phyloP scores from a whole-genome alignment of 768 basidiomycete species.

The Lepiota venenata region DNA sequence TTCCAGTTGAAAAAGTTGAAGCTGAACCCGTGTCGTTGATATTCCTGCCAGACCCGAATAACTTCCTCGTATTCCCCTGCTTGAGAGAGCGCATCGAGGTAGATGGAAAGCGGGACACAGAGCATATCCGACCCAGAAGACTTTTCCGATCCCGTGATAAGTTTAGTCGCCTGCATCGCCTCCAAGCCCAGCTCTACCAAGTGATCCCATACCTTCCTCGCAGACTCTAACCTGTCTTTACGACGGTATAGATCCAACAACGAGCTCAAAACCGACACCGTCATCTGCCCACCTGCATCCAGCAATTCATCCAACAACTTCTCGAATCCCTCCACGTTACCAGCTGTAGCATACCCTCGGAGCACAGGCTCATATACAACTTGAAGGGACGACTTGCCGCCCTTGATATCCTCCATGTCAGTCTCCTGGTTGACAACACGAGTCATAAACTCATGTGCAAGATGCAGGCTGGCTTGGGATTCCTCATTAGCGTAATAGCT shows the following conservation, averaged over 20 bases:
- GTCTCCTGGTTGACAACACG: constrained; percentile 28
- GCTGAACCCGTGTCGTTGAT: constrained; percentile 60
- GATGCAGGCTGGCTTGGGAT: constrained; percentile 42
- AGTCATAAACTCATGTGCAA: constrained; percentile 66
- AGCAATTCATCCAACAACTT: constrained; percentile 51
- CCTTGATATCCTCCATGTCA: constrained; percentile 31
- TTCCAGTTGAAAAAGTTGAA: constrained; percentile 95
- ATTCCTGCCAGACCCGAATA: constrained; percentile 60
- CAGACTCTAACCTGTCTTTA: constrained; percentile 48
- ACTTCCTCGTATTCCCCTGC: constrained; percentile 61
- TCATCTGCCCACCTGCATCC: constrained; percentile 51
- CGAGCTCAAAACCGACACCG: constrained; percentile 55
- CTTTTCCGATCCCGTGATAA: background rate
- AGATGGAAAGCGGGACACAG: constrained; percentile 76
- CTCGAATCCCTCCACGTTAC: constrained; percentile 50
- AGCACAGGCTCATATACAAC: constrained; percentile 62
- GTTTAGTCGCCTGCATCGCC: background rate
- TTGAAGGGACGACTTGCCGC: constrained; percentile 26
- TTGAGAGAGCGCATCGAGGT: constrained; percentile 70
- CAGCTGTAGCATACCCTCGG: constrained; percentile 40
- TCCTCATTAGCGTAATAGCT: constrained; percentile 51
- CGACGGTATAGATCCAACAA: constrained; percentile 74
- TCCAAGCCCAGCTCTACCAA: constrained; percentile 43
- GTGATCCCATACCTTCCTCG: constrained; percentile 63
- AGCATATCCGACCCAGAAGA: constrained; percentile 46